Base-by-base conservation (phyloP, 495 filamentous ascomycete species). In the Glonium stellatum region DNA sequence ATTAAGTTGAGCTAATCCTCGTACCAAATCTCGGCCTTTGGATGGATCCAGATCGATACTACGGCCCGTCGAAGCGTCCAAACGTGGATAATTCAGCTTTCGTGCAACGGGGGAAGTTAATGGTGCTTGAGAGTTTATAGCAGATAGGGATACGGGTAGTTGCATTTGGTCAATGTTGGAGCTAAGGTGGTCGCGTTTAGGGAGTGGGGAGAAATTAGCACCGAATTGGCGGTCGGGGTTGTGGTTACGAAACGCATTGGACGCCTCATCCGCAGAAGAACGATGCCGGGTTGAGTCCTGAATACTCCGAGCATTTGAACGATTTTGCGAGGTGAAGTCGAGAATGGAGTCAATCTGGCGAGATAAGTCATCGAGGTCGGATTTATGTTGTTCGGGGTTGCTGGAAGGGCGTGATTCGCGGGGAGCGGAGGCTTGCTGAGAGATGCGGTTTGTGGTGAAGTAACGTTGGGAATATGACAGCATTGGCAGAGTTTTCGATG, bases 1-100 rank as follows among this genome's bases (percentile, higher is more conserved):
- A 11, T 78, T 73, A 53, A 92, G 64, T 47, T 74, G 66, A 52
- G 69, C 67, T 53, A 92, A 73, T 0, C 80, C 84, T 21, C 75
- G 63, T 0, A 75, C 80, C 4, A 87, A 58, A 69, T 88, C 84
- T 9, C 78, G 64, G 1, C 74, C 75, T 27, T 59, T 60, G 1
- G 60, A 67, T 23, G 61, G 55, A 35, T 72, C 65, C 25, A 90
- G 74, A 19, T 75, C 55, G 1, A 89, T 68, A 0, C 78, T 83
- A 11, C 87, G 79, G 41, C 87, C 88, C 12, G 72, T 57, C 1
- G 55, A 61, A 0, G 73, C 61, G 22, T 65, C 59, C 53, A 78
- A 68, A 10, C 72, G 68, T 27, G 67, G 54, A 19, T 71, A 58
- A 10, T 55, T 63, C 12, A 36, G 53, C n/a, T 66, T 55, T 39